These are phyloP conservation scores for Exophiala lecanii-corni DNA, from an alignment of 2,329 filamentous ascomycete genomes.

Conservation along the genomic window DNA sequence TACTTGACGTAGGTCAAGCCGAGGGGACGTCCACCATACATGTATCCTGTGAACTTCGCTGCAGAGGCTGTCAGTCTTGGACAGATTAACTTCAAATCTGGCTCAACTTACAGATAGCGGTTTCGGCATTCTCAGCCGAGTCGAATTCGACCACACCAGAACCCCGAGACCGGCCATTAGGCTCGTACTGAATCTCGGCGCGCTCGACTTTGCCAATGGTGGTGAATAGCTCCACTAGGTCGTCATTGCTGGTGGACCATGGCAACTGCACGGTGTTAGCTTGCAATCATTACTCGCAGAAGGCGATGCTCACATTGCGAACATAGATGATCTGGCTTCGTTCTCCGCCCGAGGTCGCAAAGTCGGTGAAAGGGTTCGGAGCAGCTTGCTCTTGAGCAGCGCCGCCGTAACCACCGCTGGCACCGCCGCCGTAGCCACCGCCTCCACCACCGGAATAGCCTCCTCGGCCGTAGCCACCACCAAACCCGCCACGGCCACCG, in stretches of 20 bases:
- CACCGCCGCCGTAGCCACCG: slow-evolving; percentile 23
- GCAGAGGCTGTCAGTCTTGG: slow-evolving; percentile 6
- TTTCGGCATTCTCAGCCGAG: slow-evolving; percentile 75
- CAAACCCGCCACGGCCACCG: slow-evolving; percentile 14
- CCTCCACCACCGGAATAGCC: slow-evolving; percentile 15
- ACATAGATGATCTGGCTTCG: slow-evolving; percentile 84
- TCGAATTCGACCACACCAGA: slow-evolving; percentile 97
- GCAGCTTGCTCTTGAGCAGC: slow-evolving; percentile 39
- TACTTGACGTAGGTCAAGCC: slow-evolving; percentile 94
- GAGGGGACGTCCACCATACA: slow-evolving; percentile 91
- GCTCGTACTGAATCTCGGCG: slow-evolving; percentile 98
- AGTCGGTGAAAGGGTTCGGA: slow-evolving; percentile 90
- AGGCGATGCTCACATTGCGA: slow-evolving; percentile 73
- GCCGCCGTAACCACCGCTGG: slow-evolving; percentile 30
- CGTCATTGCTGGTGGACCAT: slow-evolving; percentile 98
- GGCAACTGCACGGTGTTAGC: slow-evolving; percentile 62
- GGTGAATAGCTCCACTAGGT: slow-evolving; percentile 91
- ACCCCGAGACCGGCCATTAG: slow-evolving; percentile 88
- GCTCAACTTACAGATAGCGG: slow-evolving; percentile 64
- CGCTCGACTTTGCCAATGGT: slow-evolving; percentile 98
- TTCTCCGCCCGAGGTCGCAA: slow-evolving; percentile 80
- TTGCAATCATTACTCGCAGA: not conserved
- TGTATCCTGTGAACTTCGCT: slow-evolving; percentile 95
- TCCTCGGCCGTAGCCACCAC: slow-evolving; percentile 6
- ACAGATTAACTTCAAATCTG: slow-evolving; percentile 1